phyloP scores from a whole-genome alignment of 371 early-diverging fungal species.

The Mucor plumbeus region DNA sequence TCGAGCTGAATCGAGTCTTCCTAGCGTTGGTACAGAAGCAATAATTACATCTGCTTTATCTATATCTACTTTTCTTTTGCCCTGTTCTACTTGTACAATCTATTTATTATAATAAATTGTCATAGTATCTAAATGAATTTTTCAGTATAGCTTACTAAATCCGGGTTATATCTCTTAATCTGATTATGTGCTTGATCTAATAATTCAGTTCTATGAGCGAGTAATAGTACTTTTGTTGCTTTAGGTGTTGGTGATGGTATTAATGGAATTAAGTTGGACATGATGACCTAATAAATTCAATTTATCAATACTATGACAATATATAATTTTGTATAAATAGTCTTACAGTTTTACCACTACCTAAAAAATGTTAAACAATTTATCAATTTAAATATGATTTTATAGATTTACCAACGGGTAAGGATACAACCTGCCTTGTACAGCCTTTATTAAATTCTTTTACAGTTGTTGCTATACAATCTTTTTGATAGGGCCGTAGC shows the following conservation, averaged over 20 bases:
- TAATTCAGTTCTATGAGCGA: constrained; percentile 90
- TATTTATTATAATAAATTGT: constrained; percentile 13
- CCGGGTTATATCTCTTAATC: constrained; percentile 60
- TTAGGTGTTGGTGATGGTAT: constrained; percentile 66
- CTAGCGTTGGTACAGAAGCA: constrained; percentile 82
- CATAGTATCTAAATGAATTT: not conserved
- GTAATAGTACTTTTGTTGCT: constrained; percentile 78
- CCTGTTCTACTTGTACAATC: constrained; percentile 73
- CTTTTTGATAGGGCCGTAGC: constrained; percentile 79
- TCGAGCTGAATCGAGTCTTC: constrained; percentile 52
- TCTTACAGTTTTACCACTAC: constrained; percentile 88
- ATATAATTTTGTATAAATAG: not conserved
- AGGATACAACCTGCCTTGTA: constrained; percentile 76
- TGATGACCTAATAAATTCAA: constrained; percentile 65
- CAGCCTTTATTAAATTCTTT: constrained; percentile 54
- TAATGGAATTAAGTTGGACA: constrained; percentile 77
- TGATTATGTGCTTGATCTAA: constrained; percentile 80
- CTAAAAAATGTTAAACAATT: constrained; percentile 32
- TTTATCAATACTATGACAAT: not conserved
- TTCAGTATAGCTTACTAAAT: constrained; percentile 47
- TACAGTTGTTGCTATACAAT: constrained; percentile 77
- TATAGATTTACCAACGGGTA: constrained; percentile 70
- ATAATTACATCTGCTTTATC: constrained; percentile 73
- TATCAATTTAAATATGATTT: not conserved
- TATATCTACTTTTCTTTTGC: constrained; percentile 56